phyloP scores from a whole-genome alignment of 2,329 filamentous ascomycete genomes.

The Rhytidhysteron rufulum region DNA sequence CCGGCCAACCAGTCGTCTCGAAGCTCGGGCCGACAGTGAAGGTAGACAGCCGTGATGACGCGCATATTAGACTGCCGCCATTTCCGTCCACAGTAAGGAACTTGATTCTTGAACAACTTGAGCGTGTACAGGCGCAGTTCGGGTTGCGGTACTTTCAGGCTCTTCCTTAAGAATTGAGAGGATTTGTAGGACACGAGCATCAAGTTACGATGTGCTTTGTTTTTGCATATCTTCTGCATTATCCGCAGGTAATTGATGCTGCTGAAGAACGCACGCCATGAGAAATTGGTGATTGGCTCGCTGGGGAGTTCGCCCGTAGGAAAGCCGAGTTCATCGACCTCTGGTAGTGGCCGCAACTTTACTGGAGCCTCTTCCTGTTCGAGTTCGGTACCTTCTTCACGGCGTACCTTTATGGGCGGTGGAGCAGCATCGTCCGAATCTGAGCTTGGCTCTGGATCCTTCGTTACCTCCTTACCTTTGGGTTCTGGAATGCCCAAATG shows the following conservation, averaged over 20 bases:
- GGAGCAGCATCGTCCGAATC: conserved; percentile 68
- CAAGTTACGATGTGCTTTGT: conserved; percentile 91
- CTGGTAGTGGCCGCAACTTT: conserved; percentile 38
- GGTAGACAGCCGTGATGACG: conserved; percentile 93
- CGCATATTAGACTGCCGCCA: conserved; percentile 99
- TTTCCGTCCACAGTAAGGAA: conserved; percentile 95
- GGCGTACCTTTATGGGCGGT: conserved; percentile 68
- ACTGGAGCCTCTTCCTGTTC: conserved; percentile 15
- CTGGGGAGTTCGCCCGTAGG: conserved; percentile 67
- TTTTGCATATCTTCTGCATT: conserved; percentile 95
- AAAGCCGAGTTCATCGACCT: conserved; percentile 84
- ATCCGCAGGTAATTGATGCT: conserved; percentile 93
- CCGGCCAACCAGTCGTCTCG: conserved; percentile 93
- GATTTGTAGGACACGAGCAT: conserved; percentile 95
- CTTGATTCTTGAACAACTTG: conserved; percentile 97
- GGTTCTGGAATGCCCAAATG: conserved; percentile 48
- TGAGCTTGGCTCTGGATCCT: conserved; percentile 20
- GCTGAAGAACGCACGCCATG: conserved; percentile 91
- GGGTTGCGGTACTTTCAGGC: conserved; percentile 83
- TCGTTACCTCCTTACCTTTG: conserved; percentile 30
- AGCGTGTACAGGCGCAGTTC: conserved; percentile 88
- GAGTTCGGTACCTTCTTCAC: conserved; percentile 22
- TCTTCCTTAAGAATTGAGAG: conserved; percentile 85
- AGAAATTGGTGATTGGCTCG: conserved; percentile 82
- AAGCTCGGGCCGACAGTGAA: conserved; percentile 88